Evolutionary conservation across 2,329 filamentous ascomycete species (phyloP), one percentile per base, ranked within the genome.

Genomic region (Aspergillus japonicus): DNA sequence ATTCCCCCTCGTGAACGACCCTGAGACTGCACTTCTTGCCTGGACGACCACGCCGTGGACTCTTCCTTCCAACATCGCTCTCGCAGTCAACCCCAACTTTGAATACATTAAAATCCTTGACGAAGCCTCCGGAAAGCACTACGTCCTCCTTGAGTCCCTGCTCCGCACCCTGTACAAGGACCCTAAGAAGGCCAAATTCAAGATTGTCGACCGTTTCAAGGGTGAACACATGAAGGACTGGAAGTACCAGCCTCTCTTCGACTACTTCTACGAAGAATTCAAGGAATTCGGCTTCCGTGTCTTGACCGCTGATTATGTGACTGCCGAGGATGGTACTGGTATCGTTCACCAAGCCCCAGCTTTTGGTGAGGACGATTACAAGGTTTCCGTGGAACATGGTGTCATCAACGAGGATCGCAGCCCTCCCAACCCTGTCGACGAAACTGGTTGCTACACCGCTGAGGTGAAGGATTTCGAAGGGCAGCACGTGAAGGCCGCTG

Each of bases 291-390:
- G 87, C 4, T 97, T 96, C 83, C 86, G 83, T 68, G 89, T 97
- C 4, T 73, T 96, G 64, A 92, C 90, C 66, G 94, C 90, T 42
- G 87, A 83, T 6, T 97, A 97, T 71, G 93, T 97, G 59, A 95
- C 91, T 26, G 87, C 89, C 31, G 92, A 95, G 61, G 92, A 91
- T 70, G 94, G 94, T 87, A 91, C 92, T 35, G 94, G 94, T 71
- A 89, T 98, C 63, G 94, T 98, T 49, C 94, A 98, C 76, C 92
- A 97, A 76, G 85, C 94, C 4, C 94, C 94, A 2, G 92, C 92
- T 1, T 97, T 94, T 72, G 94, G 94, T 84, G 91, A 97, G 78
- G 94, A 97, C 65, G 94, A 98, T 88, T 97, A 96, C 81, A 89
- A 88, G 66, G 87, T 95, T 60, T 91, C 90, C 8, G 76, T 92